phyloP scores from a whole-genome alignment of 306 rosid species.

The Citrullus mucosospermus region DNA sequence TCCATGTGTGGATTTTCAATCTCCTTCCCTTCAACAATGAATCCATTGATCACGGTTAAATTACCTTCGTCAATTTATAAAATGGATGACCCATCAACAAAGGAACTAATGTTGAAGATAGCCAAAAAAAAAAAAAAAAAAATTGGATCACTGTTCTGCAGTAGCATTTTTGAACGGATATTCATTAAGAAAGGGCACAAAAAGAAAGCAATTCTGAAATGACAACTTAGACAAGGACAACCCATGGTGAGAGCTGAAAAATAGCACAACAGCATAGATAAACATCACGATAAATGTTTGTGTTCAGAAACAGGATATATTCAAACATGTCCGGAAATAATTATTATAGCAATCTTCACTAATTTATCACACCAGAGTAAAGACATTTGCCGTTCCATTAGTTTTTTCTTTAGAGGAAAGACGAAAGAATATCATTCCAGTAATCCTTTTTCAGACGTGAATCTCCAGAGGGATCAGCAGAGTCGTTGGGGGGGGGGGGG shows the following conservation, averaged over 20 bases:
- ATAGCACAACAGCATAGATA: neutral
- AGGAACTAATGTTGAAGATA: neutral
- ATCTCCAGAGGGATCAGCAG: neutral
- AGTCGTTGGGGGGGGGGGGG: neutral
- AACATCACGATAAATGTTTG: neutral
- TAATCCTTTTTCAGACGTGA: neutral
- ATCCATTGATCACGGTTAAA: conserved; percentile 28
- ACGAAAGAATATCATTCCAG: neutral
- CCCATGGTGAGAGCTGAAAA: neutral
- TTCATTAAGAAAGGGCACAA: neutral
- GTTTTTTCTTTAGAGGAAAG: neutral
- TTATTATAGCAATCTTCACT: neutral
- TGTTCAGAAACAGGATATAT: neutral
- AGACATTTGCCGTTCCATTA: neutral
- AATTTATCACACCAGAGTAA: neutral
- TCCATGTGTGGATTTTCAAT: conserved; percentile 26
- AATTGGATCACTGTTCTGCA: neutral
- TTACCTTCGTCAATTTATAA: neutral
- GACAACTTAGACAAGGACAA: neutral
- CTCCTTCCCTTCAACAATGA: conserved; percentile 18
- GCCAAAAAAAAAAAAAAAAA: neutral
- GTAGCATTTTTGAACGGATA: neutral
- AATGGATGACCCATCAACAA: conserved; percentile 1
- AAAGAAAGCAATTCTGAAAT: neutral
- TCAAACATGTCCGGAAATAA: neutral